These are phyloP conservation scores for Lichtheimia ornata DNA, from an alignment of 371 early-diverging fungal species.

Conservation along the genomic window DNA sequence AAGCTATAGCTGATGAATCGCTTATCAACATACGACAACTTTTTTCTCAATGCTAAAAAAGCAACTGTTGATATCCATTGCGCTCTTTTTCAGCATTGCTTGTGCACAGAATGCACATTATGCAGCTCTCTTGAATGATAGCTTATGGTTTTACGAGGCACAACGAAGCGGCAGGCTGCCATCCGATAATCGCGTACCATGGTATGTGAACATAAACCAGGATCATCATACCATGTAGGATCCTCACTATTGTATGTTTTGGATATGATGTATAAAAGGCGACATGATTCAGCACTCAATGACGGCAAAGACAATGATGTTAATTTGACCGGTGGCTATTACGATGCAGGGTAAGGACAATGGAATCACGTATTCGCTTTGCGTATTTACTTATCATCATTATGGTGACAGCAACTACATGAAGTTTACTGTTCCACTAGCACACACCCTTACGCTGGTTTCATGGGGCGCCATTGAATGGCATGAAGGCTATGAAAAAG, in stretches of 20 bases:
- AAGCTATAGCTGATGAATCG: too few species aligned
- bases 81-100: neutral
- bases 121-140: slow-evolving; percentile 34
- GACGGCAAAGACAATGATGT: slow-evolving; percentile 50
- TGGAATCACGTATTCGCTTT: neutral
- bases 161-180: slow-evolving; percentile 52
- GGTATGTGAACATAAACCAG: slow-evolving; percentile 20
- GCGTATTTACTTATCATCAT: neutral
- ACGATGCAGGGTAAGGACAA: slow-evolving; percentile 34
- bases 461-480: slow-evolving; percentile 64
- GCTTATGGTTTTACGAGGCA: slow-evolving; percentile 54
- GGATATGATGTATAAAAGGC: slow-evolving; percentile 21
- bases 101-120: slow-evolving; percentile 14
- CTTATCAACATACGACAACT: too few species aligned
- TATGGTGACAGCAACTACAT: slow-evolving; percentile 51
- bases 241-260: neutral
- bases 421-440: slow-evolving; percentile 63
- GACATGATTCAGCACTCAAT: slow-evolving; percentile 47
- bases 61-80: neutral
- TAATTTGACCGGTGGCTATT: slow-evolving; percentile 50
- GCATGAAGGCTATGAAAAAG: slow-evolving; percentile 58
- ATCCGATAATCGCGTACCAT: slow-evolving; percentile 40
- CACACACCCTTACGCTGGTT: slow-evolving; percentile 49
- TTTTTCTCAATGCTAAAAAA: too few species aligned
- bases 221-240: neutral